Percentiles rank a stretch among this genome's conserved stretches.
These are phyloP conservation scores for Pistacia vera DNA, from an alignment of 345 rosid genomes.

Conservation along the genomic window DNA sequence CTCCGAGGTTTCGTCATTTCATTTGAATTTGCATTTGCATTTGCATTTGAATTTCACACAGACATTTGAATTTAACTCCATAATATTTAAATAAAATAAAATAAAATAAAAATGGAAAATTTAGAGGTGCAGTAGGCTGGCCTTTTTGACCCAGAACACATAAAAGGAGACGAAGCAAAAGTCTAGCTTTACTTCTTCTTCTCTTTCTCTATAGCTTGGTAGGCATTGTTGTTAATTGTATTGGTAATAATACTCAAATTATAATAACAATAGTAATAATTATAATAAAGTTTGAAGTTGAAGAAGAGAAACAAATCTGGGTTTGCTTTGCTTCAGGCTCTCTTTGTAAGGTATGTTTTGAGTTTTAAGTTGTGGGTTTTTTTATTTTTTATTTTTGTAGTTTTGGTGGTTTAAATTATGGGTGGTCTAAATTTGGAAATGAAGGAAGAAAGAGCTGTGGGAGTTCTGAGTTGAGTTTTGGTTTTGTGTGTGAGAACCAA, in stretches of 20 bases:
- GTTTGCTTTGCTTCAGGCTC: not conserved
- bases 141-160: slow-evolving; percentile 37
- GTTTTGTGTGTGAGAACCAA: slow-evolving; percentile 1
- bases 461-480: not conserved
- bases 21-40: slow-evolving; percentile 27
- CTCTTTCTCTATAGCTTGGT: slow-evolving; percentile 14
- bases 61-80: not conserved
- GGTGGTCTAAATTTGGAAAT: not conserved
- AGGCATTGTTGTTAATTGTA: not conserved
- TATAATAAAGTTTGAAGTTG: no score
- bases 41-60: slow-evolving; percentile 21
- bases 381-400: not conserved
- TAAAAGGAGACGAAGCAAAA: slow-evolving; percentile 21
- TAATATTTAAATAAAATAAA: not conserved
- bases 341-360: slow-evolving; percentile 27
- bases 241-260: no score
- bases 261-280: no score
- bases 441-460: not conserved
- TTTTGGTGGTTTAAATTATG: not conserved
- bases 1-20: slow-evolving; percentile 7
- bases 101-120: slow-evolving; percentile 16
- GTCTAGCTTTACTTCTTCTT: slow-evolving; percentile 2
- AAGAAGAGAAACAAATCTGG: not conserved
- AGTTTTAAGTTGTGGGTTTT: slow-evolving; percentile 26
- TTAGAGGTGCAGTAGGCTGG: slow-evolving; percentile 18